A percentile compares a stretch with the other conserved stretches of the same genome.
Evolutionary conservation across 2,329 filamentous ascomycete species (phyloP).

Genomic region (Metarhizium brunneum): DNA sequence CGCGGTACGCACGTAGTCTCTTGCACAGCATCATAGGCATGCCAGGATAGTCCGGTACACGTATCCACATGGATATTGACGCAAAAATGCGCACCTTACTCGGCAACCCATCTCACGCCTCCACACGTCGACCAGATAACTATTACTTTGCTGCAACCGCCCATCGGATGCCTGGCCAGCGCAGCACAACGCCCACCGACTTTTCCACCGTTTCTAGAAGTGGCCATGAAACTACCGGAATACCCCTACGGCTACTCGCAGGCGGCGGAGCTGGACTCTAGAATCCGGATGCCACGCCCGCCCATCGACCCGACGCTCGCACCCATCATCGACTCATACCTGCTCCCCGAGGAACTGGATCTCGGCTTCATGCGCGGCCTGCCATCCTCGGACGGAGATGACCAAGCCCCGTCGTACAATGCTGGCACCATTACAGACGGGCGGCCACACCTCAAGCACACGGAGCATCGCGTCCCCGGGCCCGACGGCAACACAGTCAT

Average conservation of each 20-base stretch:
- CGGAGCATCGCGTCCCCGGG: slow-evolving; percentile 5
- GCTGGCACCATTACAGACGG: slow-evolving; percentile 4
- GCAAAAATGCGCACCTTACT: not conserved
- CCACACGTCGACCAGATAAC: too few relatives aligned
- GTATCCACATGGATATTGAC: not conserved
- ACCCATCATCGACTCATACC: slow-evolving; percentile 10
- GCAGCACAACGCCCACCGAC: too few relatives aligned
- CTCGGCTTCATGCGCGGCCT: slow-evolving; percentile 10
- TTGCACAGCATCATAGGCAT: too few relatives aligned
- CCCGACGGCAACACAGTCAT: slow-evolving; percentile 5
- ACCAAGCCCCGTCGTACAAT: slow-evolving; percentile 6
- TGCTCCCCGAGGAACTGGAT: slow-evolving; percentile 11
- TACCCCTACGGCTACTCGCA: slow-evolving; percentile 13
- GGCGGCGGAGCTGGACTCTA: slow-evolving; percentile 10
- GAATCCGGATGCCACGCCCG: slow-evolving; percentile 12
- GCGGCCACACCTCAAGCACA: slow-evolving; percentile 8
- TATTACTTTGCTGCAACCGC: not conserved
- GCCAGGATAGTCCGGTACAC: too few relatives aligned
- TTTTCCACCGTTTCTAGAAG: too few relatives aligned
- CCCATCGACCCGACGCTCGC: slow-evolving; percentile 9
- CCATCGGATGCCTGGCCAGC: too few relatives aligned
- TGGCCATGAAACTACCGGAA: not conserved
- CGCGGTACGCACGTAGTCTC: too few relatives aligned
- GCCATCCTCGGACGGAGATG: not conserved
- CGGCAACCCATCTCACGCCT: too few relatives aligned